Evolutionary conservation across 2,329 filamentous ascomycete species (phyloP).

Genomic region (Penicillium oxalicum): DNA sequence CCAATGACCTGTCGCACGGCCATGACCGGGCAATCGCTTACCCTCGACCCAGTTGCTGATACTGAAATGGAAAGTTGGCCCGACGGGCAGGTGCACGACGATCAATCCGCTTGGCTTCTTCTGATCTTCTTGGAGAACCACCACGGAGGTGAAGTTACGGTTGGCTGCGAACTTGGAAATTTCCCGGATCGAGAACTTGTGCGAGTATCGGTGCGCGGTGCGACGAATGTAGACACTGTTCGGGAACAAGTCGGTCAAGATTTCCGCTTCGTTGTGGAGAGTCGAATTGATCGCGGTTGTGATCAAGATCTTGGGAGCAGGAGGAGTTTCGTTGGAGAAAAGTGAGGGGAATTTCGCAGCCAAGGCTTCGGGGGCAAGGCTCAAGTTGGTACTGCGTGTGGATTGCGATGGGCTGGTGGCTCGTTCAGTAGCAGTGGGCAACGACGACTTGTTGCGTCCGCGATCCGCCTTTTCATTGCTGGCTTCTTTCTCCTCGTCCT

Average conservation of each 20-base stretch:
- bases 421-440: slow-evolving; percentile 41
- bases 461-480: slow-evolving; percentile 27
- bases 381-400: slow-evolving; percentile 54
- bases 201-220: slow-evolving; percentile 71
- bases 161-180: slow-evolving; percentile 81
- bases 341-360: slow-evolving; percentile 56
- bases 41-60: slow-evolving; percentile 88
- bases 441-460: slow-evolving; percentile 30
- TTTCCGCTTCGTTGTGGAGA: slow-evolving; percentile 73
- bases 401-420: slow-evolving; percentile 52
- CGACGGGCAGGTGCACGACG: slow-evolving; percentile 73
- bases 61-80: slow-evolving; percentile 88
- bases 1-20: slow-evolving; percentile 81
- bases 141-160: slow-evolving; percentile 73
- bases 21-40: slow-evolving; percentile 81
- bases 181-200: slow-evolving; percentile 89
- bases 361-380: slow-evolving; percentile 55
- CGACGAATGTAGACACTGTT: slow-evolving; percentile 75
- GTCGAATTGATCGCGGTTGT: slow-evolving; percentile 87
- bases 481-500: slow-evolving; percentile 51
- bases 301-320: slow-evolving; percentile 76
- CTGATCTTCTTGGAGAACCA: slow-evolving; percentile 81
- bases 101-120: slow-evolving; percentile 80
- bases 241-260: slow-evolving; percentile 77
- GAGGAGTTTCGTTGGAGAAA: slow-evolving; percentile 49